These are phyloP conservation scores for Erysiphe pulchra DNA, from an alignment of 2,329 filamentous ascomycete genomes.

Conservation along the genomic window DNA sequence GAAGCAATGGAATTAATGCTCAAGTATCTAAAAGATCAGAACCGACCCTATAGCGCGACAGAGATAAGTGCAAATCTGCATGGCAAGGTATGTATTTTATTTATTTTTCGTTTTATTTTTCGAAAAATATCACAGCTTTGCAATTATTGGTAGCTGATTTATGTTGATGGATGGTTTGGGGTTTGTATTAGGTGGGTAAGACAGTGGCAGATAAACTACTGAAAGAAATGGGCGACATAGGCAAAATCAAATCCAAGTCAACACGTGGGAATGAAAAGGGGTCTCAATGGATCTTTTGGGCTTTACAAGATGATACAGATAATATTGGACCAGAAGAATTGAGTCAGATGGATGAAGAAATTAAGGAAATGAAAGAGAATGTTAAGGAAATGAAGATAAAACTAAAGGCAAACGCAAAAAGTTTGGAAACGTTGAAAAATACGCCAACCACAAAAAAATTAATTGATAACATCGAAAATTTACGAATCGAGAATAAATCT, in stretches of 20 bases:
- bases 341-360: conserved; percentile 21
- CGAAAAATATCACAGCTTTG: too few relatives aligned
- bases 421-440: conserved; percentile 16
- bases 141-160: not conserved
- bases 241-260: conserved; percentile 26
- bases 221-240: conserved; percentile 34
- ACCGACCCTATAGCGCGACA: conserved; percentile 18
- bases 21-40: conserved; percentile 15
- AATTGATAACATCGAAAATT: conserved; percentile 15
- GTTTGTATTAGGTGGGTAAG: conserved; percentile 10
- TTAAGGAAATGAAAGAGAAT: conserved; percentile 18
- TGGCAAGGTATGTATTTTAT: conserved; percentile 19
- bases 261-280: conserved; percentile 11
- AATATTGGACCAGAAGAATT: conserved; percentile 22
- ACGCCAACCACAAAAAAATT: conserved; percentile 26
- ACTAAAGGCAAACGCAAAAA: conserved; percentile 20
- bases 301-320: conserved; percentile 19
- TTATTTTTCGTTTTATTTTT: not conserved
- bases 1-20: conserved; percentile 14
- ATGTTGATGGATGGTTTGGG: conserved; percentile 6
- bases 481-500: conserved; percentile 20
- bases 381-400: conserved; percentile 22
- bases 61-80: conserved; percentile 35
- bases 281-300: conserved; percentile 14
- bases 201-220: conserved; percentile 32